phyloP scores from a whole-genome alignment of 805 yeast species.

The Debaryomyces maramus region DNA sequence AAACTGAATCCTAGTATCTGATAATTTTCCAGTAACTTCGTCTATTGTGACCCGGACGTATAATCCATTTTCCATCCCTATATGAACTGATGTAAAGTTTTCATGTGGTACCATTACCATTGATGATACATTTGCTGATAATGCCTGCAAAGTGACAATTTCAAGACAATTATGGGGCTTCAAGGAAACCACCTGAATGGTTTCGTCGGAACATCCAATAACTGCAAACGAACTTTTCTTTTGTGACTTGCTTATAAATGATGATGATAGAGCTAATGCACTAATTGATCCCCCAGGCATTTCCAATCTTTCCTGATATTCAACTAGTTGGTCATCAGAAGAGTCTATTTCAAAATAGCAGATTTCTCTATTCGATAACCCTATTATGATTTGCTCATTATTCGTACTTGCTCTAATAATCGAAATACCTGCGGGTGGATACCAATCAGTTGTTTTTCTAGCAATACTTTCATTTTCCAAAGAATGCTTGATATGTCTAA shows the following conservation, averaged over 20 bases:
- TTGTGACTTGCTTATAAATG: slow-evolving; percentile 43
- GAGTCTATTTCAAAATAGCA: slow-evolving; percentile 80
- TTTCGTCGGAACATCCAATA: slow-evolving; percentile 69
- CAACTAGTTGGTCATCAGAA: slow-evolving; percentile 59
- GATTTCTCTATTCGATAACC: slow-evolving; percentile 69
- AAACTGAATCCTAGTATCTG: slow-evolving; percentile 67
- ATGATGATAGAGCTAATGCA: slow-evolving; percentile 36
- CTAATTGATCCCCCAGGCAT: slow-evolving; percentile 51
- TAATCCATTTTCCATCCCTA: slow-evolving; percentile 84
- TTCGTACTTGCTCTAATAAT: slow-evolving; percentile 64
- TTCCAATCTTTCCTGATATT: slow-evolving; percentile 63
- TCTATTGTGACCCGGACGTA: slow-evolving; percentile 66
- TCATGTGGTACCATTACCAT: slow-evolving; percentile 23
- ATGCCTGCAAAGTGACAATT: slow-evolving; percentile 60
- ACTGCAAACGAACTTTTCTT: slow-evolving; percentile 59
- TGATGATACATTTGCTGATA: slow-evolving; percentile 48
- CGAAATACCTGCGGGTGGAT: slow-evolving; percentile 73
- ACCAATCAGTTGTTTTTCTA: slow-evolving; percentile 63
- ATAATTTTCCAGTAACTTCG: slow-evolving; percentile 52
- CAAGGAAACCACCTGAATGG: slow-evolving; percentile 67
- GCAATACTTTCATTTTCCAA: slow-evolving; percentile 16
- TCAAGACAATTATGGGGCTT: slow-evolving; percentile 61
- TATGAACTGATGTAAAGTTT: slow-evolving; percentile 50
- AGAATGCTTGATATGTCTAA: slow-evolving; percentile 49
- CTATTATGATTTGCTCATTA: slow-evolving; percentile 65